Evolutionary conservation across 495 filamentous ascomycete species (phyloP).

Genomic region (Usnea hakonensis): DNA sequence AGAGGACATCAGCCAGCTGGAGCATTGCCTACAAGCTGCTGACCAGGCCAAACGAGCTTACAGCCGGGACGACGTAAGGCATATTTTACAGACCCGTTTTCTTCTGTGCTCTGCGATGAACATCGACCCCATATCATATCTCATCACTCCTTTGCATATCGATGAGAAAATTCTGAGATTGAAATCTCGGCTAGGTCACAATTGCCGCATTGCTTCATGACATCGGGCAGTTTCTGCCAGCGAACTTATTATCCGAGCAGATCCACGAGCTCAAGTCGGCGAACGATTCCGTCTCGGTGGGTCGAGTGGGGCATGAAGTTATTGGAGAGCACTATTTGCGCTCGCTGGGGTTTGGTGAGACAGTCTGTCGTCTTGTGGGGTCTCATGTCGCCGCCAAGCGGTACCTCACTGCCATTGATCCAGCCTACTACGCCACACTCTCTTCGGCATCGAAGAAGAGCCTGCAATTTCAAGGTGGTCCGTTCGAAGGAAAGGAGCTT

Average conservation of each 20-base stretch:
- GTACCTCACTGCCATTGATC: slow-evolving; percentile 2
- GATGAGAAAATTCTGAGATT: not conserved
- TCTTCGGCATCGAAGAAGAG: slow-evolving; percentile 6
- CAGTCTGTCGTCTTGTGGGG: slow-evolving; percentile 1
- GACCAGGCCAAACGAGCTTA: not conserved
- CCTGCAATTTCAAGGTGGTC: not conserved
- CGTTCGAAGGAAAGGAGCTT: not conserved
- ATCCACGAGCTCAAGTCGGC: not conserved
- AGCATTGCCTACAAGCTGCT: not conserved
- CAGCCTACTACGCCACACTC: not conserved
- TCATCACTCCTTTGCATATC: not conserved
- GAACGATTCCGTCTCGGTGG: not conserved
- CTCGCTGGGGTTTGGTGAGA: not conserved
- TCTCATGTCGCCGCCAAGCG: not conserved
- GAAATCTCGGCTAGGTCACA: not conserved
- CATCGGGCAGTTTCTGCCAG: not conserved
- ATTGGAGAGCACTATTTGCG: slow-evolving; percentile 2
- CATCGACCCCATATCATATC: not conserved
- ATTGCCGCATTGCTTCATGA: slow-evolving; percentile 3
- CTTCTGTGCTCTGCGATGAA: not conserved
- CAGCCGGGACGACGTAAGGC: not conserved
- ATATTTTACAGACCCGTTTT: not conserved
- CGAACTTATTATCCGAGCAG: not conserved
- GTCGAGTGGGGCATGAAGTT: not conserved
- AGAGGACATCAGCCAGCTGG: slow-evolving; percentile 7